Evolutionary conservation across 768 basidiomycete species (phyloP).

Genomic region (Phylloporus arenicola): DNA sequence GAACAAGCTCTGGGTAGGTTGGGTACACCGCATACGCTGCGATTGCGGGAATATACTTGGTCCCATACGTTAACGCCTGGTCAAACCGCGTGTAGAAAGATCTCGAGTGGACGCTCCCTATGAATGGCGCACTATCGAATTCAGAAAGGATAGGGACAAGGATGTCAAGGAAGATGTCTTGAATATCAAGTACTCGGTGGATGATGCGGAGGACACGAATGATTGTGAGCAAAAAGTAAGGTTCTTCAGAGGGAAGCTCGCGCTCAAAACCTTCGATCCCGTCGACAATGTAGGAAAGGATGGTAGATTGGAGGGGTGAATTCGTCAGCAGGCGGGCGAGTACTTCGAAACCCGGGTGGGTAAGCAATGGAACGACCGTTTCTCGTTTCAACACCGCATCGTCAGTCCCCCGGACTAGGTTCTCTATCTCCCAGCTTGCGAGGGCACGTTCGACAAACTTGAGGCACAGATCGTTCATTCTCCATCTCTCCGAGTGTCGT

Average conservation of each 20-base stretch:
- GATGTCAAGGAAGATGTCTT: constrained; percentile 86
- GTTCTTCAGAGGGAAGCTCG: constrained; percentile 61
- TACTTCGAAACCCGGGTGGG: constrained; percentile 86
- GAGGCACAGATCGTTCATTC: constrained; percentile 78
- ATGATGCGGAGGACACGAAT: constrained; percentile 78
- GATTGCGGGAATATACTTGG: constrained; percentile 72
- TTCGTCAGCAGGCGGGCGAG: constrained; percentile 73
- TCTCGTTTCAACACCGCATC: constrained; percentile 50
- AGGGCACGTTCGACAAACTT: constrained; percentile 81
- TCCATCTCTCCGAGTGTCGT: constrained; percentile 75
- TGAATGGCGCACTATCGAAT: constrained; percentile 48
- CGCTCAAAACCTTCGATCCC: constrained; percentile 75
- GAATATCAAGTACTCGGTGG: constrained; percentile 75
- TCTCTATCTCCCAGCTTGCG: constrained; percentile 76
- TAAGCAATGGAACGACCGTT: constrained; percentile 47
- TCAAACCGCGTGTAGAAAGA: constrained; percentile 73
- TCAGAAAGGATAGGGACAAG: constrained; percentile 74
- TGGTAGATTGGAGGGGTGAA: constrained; percentile 62
- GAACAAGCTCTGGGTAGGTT: constrained; percentile 63
- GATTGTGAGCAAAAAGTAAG: constrained; percentile 69
- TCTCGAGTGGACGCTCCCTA: constrained; percentile 53
- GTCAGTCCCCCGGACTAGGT: constrained; percentile 54
- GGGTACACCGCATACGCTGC: constrained; percentile 73
- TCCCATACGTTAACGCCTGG: constrained; percentile 63
- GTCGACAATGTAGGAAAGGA: constrained; percentile 78